These are phyloP conservation scores for Desmodesmus armatus DNA, from an alignment of 139 green algal species.

Conservation along the genomic window DNA sequence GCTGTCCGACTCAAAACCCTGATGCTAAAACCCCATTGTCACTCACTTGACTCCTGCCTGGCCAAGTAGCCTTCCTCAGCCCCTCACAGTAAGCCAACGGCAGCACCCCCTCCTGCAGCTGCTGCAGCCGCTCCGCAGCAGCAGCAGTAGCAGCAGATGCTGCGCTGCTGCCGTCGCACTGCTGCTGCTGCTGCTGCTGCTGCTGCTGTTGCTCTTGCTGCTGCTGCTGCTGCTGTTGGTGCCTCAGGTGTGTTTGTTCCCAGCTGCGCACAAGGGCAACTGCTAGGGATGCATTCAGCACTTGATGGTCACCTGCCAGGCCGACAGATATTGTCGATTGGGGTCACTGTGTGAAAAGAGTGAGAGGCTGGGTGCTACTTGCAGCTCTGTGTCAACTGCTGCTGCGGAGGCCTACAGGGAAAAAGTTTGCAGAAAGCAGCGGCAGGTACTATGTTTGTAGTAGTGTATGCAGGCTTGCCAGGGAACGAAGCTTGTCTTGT, in stretches of 20 bases:
- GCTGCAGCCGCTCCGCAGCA: constrained; percentile 34
- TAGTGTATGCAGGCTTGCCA: too few species aligned
- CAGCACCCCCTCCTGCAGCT: constrained; percentile 47
- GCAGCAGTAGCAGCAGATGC: background rate
- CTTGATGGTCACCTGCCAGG: constrained; percentile 88
- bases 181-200: constrained; percentile 26
- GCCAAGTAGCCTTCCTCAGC: constrained; percentile 66
- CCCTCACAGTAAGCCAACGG: constrained; percentile 73
- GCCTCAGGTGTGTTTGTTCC: constrained; percentile 55
- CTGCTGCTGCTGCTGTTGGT: constrained; percentile 19
- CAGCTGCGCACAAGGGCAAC: constrained; percentile 80
- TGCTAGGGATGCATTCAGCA: constrained; percentile 88
- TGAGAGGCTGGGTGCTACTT: constrained; percentile 3
- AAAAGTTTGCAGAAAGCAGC: background rate
- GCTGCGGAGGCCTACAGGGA: constrained; percentile 14
- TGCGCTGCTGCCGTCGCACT: background rate
- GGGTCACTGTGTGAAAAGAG: too few species aligned
- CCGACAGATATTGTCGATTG: constrained; percentile 64
- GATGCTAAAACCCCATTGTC: background rate
- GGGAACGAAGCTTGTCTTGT: too few species aligned
- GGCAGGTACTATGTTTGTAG: too few species aligned
- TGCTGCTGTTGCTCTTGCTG: constrained; percentile 6
- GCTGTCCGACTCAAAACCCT: background rate
- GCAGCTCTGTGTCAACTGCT: background rate
- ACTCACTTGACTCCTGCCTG: constrained; percentile 82